Evolutionary conservation across 1,284 basidiomycete species (phyloP).

Genomic region (Irpex sp.): DNA sequence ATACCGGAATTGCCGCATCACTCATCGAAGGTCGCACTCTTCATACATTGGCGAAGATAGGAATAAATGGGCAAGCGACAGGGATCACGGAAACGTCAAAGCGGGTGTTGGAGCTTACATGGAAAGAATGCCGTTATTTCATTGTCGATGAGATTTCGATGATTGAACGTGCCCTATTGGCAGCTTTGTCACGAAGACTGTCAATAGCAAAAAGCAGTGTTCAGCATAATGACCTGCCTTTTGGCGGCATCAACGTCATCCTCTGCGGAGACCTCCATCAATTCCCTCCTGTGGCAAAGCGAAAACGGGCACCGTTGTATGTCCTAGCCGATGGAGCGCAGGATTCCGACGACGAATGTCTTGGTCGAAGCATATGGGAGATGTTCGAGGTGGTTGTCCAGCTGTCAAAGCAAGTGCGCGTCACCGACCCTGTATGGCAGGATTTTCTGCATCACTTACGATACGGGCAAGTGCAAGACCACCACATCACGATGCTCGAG

Average conservation of each 20-base stretch:
- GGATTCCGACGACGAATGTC: not conserved
- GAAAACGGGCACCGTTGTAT: slow-evolving; percentile 20
- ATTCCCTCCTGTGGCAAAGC: slow-evolving; percentile 32
- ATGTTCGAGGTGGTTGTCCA: slow-evolving; percentile 34
- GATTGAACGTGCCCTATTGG: slow-evolving; percentile 27
- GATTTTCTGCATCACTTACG: slow-evolving; percentile 30
- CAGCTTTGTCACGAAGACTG: slow-evolving; percentile 20
- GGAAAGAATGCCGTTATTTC: slow-evolving; percentile 23
- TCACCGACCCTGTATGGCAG: slow-evolving; percentile 30
- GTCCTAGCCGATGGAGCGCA: slow-evolving; percentile 8
- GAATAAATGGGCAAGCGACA: not conserved
- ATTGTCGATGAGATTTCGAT: slow-evolving; percentile 34
- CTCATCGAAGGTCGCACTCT: slow-evolving; percentile 30
- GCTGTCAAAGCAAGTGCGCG: slow-evolving; percentile 32
- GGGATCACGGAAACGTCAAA: not conserved
- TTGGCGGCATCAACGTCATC: slow-evolving; percentile 36
- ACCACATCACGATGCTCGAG: slow-evolving; percentile 28
- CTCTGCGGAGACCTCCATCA: slow-evolving; percentile 38
- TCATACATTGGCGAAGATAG: slow-evolving; percentile 14
- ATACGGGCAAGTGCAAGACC: slow-evolving; percentile 20
- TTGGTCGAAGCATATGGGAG: slow-evolving; percentile 31
- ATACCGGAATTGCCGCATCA: slow-evolving; percentile 33
- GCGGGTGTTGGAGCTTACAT: slow-evolving; percentile 12
- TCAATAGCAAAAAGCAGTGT: slow-evolving; percentile 14
- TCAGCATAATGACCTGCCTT: slow-evolving; percentile 17